Evolutionary conservation across 805 yeast genomes (phyloP).

Genomic region (Wickerhamiella brachini): DNA sequence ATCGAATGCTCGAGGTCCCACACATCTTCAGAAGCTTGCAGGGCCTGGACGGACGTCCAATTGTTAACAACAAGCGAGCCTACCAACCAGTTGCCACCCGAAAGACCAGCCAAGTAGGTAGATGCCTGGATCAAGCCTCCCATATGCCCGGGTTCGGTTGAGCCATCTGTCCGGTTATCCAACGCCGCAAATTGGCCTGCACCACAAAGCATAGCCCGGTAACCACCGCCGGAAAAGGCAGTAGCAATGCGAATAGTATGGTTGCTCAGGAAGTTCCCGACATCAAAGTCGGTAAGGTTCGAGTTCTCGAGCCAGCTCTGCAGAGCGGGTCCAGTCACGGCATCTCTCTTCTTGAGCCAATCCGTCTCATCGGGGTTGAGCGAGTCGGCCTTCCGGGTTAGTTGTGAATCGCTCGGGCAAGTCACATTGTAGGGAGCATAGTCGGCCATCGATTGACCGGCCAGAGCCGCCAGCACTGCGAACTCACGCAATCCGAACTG

Average conservation of each 20-base stretch:
- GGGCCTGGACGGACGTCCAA: conserved; percentile 56
- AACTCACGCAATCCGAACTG: background rate
- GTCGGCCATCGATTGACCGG: conserved; percentile 26
- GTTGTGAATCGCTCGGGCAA: conserved; percentile 28
- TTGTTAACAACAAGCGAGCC: conserved; percentile 55
- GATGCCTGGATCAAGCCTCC: conserved; percentile 65
- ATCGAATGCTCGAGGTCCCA: conserved; percentile 62
- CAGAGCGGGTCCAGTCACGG: conserved; percentile 29
- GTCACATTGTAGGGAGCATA: conserved; percentile 34
- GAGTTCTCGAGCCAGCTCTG: conserved; percentile 33
- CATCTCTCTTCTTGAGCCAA: conserved; percentile 22
- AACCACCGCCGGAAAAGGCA: conserved; percentile 77
- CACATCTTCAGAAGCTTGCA: conserved; percentile 34
- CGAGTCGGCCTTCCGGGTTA: conserved; percentile 23
- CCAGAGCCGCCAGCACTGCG: conserved; percentile 6
- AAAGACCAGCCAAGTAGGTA: conserved; percentile 60
- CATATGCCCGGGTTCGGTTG: conserved; percentile 38
- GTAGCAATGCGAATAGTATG: conserved; percentile 36
- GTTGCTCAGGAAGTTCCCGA: conserved; percentile 21
- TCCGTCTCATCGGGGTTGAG: conserved; percentile 19
- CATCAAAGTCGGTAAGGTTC: conserved; percentile 35
- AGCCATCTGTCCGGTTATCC: conserved; percentile 53
- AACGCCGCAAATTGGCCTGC: conserved; percentile 74
- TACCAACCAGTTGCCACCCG: conserved; percentile 78
- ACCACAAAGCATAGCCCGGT: conserved; percentile 74